Conservation (phyloP, 768 basidiomycete species). For the Tulasnella sp. region DNA sequence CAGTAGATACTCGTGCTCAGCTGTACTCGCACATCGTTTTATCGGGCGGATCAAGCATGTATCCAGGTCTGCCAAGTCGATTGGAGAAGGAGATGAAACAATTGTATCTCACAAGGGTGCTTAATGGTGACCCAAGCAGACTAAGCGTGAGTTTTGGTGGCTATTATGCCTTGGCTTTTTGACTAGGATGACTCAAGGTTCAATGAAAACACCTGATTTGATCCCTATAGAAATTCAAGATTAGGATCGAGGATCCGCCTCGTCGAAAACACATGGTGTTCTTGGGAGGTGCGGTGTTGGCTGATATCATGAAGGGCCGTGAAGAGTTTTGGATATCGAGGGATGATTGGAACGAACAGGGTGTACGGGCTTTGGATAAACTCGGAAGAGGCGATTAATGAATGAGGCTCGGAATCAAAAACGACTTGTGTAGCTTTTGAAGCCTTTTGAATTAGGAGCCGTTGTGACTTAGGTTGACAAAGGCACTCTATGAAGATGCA, state of each 20-base stretch:
- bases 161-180: not conserved
- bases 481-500: too few species aligned
- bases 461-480: too few species aligned
- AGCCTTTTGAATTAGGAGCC: too few species aligned
- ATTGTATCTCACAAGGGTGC: conserved; percentile 83
- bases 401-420: too few species aligned
- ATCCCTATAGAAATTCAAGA: conserved; percentile 88
- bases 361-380: conserved; percentile 67
- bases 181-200: too few species aligned
- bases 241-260: conserved; percentile 94
- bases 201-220: not conserved
- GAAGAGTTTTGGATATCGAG: conserved; percentile 92
- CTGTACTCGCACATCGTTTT: conserved; percentile 97
- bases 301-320: conserved; percentile 94
- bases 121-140: conserved; percentile 68
- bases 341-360: conserved; percentile 93
- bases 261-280: conserved; percentile 99
- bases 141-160: conserved; percentile 55
- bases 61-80: conserved; percentile 90
- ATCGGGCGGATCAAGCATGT: conserved; percentile 97
- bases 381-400: conserved; percentile 44
- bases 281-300: conserved; percentile 95
- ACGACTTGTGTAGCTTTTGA: too few species aligned
- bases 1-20: conserved; percentile 78
- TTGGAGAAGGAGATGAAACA: conserved; percentile 99